Conservation (phyloP, 106 monocot genomes). For the Posidonia australis region DNA sequence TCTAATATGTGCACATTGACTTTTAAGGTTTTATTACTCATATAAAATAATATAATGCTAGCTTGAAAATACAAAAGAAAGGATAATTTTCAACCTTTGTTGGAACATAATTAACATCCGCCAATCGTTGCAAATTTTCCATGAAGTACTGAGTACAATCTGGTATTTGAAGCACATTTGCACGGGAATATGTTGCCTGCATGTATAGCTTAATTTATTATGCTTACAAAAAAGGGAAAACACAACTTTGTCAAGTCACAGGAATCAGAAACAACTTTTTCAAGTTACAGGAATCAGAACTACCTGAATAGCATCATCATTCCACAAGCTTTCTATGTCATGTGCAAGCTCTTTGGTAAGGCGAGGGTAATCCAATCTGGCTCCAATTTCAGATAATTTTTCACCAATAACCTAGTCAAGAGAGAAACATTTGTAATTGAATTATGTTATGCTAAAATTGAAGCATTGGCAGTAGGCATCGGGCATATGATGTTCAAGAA, state of each 20-base stretch:
- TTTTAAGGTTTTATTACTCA: no score
- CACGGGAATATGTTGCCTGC: constrained; percentile 81
- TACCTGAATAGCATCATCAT: constrained; percentile 93
- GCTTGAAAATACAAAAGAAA: neutral
- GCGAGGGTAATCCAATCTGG: constrained; percentile 56
- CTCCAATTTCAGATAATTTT: constrained; percentile 82
- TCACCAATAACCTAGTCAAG: constrained; percentile 69
- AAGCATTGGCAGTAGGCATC: no score
- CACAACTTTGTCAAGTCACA: neutral
- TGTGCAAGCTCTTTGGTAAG: constrained; percentile 58
- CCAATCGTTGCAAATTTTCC: constrained; percentile 74
- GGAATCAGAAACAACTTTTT: constrained; percentile 4
- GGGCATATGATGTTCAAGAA: no score
- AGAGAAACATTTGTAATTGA: constrained; percentile 1
- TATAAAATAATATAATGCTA: neutral
- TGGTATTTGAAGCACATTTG: constrained; percentile 79
- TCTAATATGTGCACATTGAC: no score
- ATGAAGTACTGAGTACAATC: constrained; percentile 96
- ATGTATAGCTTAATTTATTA: neutral
- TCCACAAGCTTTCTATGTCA: constrained; percentile 77
- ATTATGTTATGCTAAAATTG: no score
- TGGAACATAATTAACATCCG: constrained; percentile 70
- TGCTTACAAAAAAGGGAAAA: neutral
- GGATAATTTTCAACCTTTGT: constrained; percentile 49
- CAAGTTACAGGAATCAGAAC: constrained; percentile 2